phyloP scores from a whole-genome alignment of 306 rosid species.

The Mucuna pruriens region DNA sequence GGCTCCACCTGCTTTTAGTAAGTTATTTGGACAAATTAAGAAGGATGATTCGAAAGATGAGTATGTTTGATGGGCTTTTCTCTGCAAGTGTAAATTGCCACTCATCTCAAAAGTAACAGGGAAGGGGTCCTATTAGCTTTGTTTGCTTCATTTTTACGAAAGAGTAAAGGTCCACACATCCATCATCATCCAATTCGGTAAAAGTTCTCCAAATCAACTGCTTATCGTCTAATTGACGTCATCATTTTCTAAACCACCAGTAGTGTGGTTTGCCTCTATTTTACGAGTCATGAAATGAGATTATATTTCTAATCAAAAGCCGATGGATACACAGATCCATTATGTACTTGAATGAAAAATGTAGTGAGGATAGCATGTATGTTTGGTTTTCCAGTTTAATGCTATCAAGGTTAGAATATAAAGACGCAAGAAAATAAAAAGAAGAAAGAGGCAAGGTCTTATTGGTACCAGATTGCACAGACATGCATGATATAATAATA shows the following conservation, averaged over 20 bases:
- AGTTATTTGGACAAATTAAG: background rate
- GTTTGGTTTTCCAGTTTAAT: background rate
- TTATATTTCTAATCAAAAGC: no score
- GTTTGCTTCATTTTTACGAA: conserved; percentile 23
- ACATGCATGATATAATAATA: background rate
- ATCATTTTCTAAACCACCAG: conserved; percentile 19
- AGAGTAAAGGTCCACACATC: conserved; percentile 3
- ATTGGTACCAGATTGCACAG: background rate
- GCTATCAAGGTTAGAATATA: background rate
- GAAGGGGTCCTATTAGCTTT: background rate
- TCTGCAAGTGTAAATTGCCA: background rate
- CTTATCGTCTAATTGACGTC: background rate
- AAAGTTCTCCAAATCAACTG: background rate
- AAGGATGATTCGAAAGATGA: background rate
- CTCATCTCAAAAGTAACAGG: background rate
- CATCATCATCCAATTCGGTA: background rate
- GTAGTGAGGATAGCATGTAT: background rate
- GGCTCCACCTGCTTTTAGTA: background rate
- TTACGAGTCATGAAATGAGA: no score
- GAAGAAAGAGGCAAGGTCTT: background rate
- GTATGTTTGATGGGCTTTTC: background rate
- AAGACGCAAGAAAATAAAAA: background rate
- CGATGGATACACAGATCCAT: background rate
- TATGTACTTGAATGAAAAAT: background rate
- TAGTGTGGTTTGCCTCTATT: no score